Conservation (phyloP, 2,329 filamentous ascomycete species). For the Penicillium italicum region DNA sequence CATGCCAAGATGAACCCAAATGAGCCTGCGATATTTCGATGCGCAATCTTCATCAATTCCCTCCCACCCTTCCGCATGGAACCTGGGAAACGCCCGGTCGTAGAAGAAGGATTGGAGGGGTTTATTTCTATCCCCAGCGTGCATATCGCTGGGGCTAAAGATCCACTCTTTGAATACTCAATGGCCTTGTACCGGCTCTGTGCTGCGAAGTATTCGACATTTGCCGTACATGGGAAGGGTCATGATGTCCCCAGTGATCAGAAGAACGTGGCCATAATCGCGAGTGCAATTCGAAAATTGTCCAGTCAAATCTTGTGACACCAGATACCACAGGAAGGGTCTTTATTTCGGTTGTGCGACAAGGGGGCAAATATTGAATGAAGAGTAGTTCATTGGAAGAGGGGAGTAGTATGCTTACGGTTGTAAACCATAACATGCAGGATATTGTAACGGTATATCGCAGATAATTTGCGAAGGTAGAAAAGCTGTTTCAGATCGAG, state of each 20-base stretch:
- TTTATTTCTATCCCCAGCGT: slow-evolving; percentile 28
- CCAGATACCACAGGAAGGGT: background rate
- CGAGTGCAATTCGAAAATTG: slow-evolving; percentile 23
- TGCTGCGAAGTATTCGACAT: slow-evolving; percentile 17
- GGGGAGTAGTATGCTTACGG: background rate
- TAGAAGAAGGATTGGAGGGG: slow-evolving; percentile 25
- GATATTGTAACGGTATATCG: background rate
- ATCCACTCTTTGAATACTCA: slow-evolving; percentile 26
- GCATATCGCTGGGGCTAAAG: slow-evolving; percentile 24
- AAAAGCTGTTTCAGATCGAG: slow-evolving; percentile 3
- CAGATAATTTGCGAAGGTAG: background rate
- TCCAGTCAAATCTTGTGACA: slow-evolving; percentile 14
- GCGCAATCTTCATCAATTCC: slow-evolving; percentile 35
- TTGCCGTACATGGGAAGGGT: slow-evolving; percentile 26
- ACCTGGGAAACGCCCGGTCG: slow-evolving; percentile 17
- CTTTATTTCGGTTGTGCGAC: background rate
- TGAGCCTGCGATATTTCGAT: slow-evolving; percentile 26
- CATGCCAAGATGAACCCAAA: slow-evolving; percentile 25
- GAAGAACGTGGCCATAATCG: slow-evolving; percentile 24
- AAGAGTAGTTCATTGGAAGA: background rate
- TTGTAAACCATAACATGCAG: background rate
- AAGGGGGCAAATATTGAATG: background rate
- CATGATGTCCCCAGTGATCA: slow-evolving; percentile 28
- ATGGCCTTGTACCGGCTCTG: slow-evolving; percentile 25
- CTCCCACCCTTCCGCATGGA: slow-evolving; percentile 32